Evolutionary conservation across 2,329 filamentous ascomycete genomes (phyloP), one percentile per base, ranked within the genome.

Genomic region (Colletotrichum euphorbiae): DNA sequence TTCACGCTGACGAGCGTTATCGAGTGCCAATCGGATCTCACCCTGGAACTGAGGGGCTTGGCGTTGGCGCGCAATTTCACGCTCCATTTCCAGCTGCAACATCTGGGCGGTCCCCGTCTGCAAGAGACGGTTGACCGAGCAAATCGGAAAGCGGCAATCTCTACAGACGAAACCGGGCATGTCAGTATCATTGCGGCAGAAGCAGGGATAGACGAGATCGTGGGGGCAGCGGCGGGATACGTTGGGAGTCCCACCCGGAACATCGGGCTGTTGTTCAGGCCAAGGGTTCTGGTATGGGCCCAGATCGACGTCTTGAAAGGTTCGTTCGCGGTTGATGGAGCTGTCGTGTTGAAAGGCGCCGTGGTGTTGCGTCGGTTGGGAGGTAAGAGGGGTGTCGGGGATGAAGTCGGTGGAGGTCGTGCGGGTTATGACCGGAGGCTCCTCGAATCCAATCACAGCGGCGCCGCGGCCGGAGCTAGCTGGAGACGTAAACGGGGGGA

Each of bases 191-290:
- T 33, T 40, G 43, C 50, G 58, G 17, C 63, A 67, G 31, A 62
- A 56, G 17, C 63, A 62, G 3, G 63, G 63, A 19, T 40, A 43
- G 2, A 50, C 50, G 28, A 50, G 40, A 28, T 55, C 38, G 17
- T 67, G 63, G 11, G 31, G 11, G 7, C 63, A 67, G 21, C 42
- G 58, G 8, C 19, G 13, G 0, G 24, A 50, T 1, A 51, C 36
- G 38, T 52, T 36, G 0, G 24, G 58, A 0, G 15, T 46, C n/a
- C 46, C 33, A 12, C 19, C 58, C 0, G 43, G 43, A 17, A 19
- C 2, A 13, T 59, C 13, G 2, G 28, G 45, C 43, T n/a, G 56
- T 5, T 24, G 3, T 2, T 11, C 15, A 6, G 56, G 42, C 56
- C 56, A 59, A 5, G 43, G 43, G 13, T 36, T 48, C 12, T 21